Percentiles rank a stretch among this genome's conserved stretches.
These are phyloP conservation scores for Naganishia liquefaciens DNA, from an alignment of 1,284 basidiomycete genomes.

Conservation along the genomic window DNA sequence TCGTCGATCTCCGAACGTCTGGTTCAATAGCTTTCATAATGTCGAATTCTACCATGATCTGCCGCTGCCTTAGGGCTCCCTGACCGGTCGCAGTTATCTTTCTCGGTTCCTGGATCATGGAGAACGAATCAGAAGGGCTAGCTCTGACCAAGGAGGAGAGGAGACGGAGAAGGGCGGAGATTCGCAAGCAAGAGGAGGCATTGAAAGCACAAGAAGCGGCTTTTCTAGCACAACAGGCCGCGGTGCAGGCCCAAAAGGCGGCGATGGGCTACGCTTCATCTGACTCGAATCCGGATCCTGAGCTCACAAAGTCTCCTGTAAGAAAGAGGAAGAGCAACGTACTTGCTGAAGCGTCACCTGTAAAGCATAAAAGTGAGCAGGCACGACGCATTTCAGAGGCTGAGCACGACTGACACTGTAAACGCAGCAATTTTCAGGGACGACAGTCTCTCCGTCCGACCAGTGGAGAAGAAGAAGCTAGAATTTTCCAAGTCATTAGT, in stretches of 20 bases:
- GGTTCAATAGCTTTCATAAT: too few species aligned
- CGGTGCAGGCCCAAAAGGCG: neutral
- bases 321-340: slow-evolving; percentile 24
- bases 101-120: too few species aligned
- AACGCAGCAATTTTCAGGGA: neutral
- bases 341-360: slow-evolving; percentile 20
- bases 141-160: neutral
- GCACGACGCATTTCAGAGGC: neutral
- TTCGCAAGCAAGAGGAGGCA: neutral
- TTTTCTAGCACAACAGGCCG: neutral
- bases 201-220: neutral
- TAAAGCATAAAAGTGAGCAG: slow-evolving; percentile 20
- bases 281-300: neutral
- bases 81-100: too few species aligned
- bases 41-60: too few species aligned
- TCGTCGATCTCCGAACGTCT: too few species aligned
- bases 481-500: slow-evolving; percentile 11
- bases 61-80: too few species aligned
- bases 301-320: neutral
- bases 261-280: neutral
- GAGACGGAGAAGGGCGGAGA: slow-evolving; percentile 3
- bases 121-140: too few species aligned
- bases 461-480: slow-evolving; percentile 13
- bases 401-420: neutral
- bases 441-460: slow-evolving; percentile 3